Evolutionary conservation across 2,329 filamentous ascomycete genomes (phyloP), one percentile per base, ranked within the genome.

Genomic region (Fusarium sp.): DNA sequence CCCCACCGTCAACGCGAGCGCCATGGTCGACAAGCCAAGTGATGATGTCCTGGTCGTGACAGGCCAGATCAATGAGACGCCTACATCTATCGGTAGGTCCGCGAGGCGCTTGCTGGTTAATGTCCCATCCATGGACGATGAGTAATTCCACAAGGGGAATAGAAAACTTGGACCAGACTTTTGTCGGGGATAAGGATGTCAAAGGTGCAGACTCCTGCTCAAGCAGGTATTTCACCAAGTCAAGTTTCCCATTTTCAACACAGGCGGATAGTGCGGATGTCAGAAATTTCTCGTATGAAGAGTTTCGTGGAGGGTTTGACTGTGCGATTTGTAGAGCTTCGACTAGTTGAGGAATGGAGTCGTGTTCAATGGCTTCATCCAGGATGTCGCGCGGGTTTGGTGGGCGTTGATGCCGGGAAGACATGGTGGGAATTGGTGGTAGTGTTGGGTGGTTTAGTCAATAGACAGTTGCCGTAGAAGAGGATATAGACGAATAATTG

Each of bases 21-120:
- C 71, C 66, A 14, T 63, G 56, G 13, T 60, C 63, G 9, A 72
- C 60, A 6, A 72, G 57, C 70, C 70, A 70, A 20, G 34, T 16
- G 47, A 72, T 59, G n/a, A 57, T 20, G 7, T 60, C 57, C 11
- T 60, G 47, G 7, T 62, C 37, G 29, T 61, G 40, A 16, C 64
- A 65, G 3, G 57, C 67, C 1, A 64, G 27, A 62, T 72, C 61
- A 13, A 72, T 60, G 2, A 72, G 52, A 22, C 56, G 58, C 14
- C 31, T 35, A 20, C 61, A 22, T n/a, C 57, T 29, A 11, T 35
- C 42, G 16, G 11, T 38, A 6, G 60, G 13, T 3, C 52, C 64
- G 6, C 50, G 42, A 6, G 27, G 16, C 3, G 37, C 64, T 16
- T 56, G 42, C 11, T 29, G 20, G 18, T 72, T 64, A 29, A 72